These are phyloP conservation scores for Scheffersomyces parashehatae DNA, from an alignment of 1,139 yeast species.

Conservation along the genomic window DNA sequence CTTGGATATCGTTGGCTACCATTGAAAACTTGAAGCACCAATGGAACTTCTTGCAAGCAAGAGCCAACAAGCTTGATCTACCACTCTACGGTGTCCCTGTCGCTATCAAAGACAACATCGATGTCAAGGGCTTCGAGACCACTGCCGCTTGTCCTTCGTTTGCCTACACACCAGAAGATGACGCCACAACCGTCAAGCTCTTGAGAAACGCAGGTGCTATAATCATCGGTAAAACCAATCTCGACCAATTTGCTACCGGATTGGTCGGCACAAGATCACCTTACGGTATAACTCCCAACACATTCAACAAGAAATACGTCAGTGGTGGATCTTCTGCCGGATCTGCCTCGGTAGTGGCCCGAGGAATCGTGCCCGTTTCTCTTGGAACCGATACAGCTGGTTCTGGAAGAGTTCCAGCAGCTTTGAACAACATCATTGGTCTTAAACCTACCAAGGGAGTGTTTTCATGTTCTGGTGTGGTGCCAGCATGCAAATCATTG, in stretches of 20 bases:
- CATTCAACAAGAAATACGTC: constrained; percentile 74
- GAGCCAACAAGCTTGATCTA: constrained; percentile 49
- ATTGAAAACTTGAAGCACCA: constrained; percentile 65
- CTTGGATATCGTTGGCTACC: constrained; percentile 83
- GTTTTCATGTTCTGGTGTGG: constrained; percentile 83
- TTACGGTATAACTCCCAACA: constrained; percentile 81
- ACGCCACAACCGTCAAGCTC: constrained; percentile 70
- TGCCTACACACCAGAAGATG: constrained; percentile 63
- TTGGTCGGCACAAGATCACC: constrained; percentile 94
- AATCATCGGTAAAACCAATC: constrained; percentile 85
- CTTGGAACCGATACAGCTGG: constrained; percentile 99
- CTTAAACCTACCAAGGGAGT: constrained; percentile 90
- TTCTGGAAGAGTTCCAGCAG: constrained; percentile 97
- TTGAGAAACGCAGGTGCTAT: constrained; percentile 87
- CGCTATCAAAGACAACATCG: constrained; percentile 93
- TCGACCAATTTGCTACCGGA: constrained; percentile 97
- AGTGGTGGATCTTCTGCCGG: constrained; percentile 97
- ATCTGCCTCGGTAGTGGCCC: constrained; percentile 85
- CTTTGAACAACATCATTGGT: constrained; percentile 85
- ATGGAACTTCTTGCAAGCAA: constrained; percentile 74
- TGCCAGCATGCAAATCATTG: constrained; percentile 94
- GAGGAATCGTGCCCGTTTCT: constrained; percentile 85
- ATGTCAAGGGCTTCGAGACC: constrained; percentile 76
- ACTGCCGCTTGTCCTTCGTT: constrained; percentile 95
- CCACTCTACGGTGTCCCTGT: constrained; percentile 90